phyloP scores from a whole-genome alignment of 23 red algal species.

The Cyanidioschyzon merolae region DNA sequence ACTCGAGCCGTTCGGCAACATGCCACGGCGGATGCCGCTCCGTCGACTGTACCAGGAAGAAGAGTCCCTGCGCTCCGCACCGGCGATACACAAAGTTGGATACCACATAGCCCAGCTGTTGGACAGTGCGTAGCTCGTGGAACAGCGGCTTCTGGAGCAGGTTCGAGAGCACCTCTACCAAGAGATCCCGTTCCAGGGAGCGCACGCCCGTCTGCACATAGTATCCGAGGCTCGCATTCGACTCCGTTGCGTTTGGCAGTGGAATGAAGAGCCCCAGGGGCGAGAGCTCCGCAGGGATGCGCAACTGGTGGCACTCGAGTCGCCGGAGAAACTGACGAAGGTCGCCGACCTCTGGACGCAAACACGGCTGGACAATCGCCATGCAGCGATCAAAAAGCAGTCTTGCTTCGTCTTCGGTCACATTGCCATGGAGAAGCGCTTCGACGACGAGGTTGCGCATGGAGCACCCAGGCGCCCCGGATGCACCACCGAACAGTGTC shows the following conservation, averaged over 20 bases:
- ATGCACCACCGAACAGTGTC: background rate
- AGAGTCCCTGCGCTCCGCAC: conserved; percentile 36
- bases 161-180: conserved; percentile 43
- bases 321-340: background rate
- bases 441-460: conserved; percentile 20
- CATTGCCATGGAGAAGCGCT: conserved; percentile 67
- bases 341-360: background rate
- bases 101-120: conserved; percentile 90
- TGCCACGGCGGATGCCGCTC: background rate
- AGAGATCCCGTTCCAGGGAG: conserved; percentile 32
- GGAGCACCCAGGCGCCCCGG: background rate
- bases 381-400: conserved; percentile 29
- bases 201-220: conserved; percentile 47
- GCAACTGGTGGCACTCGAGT: conserved; percentile 6
- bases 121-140: conserved; percentile 68
- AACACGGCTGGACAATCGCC: background rate
- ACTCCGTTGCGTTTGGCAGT: conserved; percentile 45
- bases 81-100: conserved; percentile 31
- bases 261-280: background rate
- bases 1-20: background rate
- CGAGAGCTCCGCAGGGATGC: conserved; percentile 20
- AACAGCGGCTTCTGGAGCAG: conserved; percentile 74
- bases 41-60: conserved; percentile 73
- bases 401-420: conserved; percentile 30
- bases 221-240: conserved; percentile 52